Evolutionary conservation across 768 basidiomycete genomes (phyloP), one percentile per base, ranked within the genome.

Genomic region (Psilocybe azurescens): DNA sequence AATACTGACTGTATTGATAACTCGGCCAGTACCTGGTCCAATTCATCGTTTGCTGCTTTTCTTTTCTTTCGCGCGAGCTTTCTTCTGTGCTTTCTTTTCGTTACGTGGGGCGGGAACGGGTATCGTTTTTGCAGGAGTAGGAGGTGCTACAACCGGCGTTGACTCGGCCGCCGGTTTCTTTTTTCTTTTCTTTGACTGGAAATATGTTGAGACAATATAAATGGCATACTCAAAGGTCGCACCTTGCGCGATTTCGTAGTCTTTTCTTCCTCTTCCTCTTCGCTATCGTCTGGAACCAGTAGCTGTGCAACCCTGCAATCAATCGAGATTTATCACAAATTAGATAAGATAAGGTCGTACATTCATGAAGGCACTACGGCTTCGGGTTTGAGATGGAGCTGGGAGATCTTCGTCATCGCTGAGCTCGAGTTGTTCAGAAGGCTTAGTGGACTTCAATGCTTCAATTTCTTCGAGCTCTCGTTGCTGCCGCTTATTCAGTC

Each of bases 401-500:
- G 62, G 65, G 0, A 59, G 53, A 39, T 62, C 67, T 39, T 82
- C 20, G 24, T 49, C 81, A 11, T 84, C 84, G 28, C 72, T 77
- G 8, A 77, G 72, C 8, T 57, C 60, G 1, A 71, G 70, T 4
- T 67, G 72, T 13, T 75, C 69, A 2, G 76, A 68, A 7, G 74
- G 65, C 28, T 73, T 74, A 44, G 56, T 53, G 4, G 14, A 9
- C n/a, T 66, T 77, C 77, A 41, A 80, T 1, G 85, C 83, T 38
- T 86, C 81, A 1, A 96, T 84, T 65, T 96, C 93, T 61, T 95
- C 93, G 24, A 88, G 81, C 69, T 94, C 93, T 50, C 94, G 79
- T 69, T 95, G 92, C 73, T 95, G 94, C 52, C 95, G 83, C 75
- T 94, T 96, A 75, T 86, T 95, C 41, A 90, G 75, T 64, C 90